A percentile compares a stretch with the other conserved stretches of the same genome.
Conservation (phyloP, 73 alveolate genomes). For the Loxodes magnus region DNA sequence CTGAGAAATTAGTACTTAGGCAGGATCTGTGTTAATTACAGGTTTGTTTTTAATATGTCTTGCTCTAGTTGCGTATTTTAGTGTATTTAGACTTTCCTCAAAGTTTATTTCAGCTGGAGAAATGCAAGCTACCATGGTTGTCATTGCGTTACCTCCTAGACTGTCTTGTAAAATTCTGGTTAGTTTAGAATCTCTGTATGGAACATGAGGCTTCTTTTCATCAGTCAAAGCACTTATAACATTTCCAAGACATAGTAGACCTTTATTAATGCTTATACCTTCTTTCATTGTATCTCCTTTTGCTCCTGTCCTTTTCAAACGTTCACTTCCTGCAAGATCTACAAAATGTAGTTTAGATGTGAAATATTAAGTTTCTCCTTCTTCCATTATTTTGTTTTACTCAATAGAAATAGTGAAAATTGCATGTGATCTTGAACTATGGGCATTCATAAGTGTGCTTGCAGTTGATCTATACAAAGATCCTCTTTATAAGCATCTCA, state of each 20-base stretch:
- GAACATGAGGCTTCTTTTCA: slow-evolving; percentile 74
- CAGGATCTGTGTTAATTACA: slow-evolving; percentile 68
- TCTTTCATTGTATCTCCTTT: slow-evolving; percentile 71
- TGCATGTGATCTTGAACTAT: slow-evolving; percentile 94
- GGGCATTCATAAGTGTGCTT: slow-evolving; percentile 73
- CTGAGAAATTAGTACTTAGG: slow-evolving; percentile 56
- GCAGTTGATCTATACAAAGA: slow-evolving; percentile 75
- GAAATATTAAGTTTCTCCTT: slow-evolving; percentile 50
- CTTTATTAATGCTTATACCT: slow-evolving; percentile 86
- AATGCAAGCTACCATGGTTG: slow-evolving; percentile 91
- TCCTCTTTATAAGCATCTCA: slow-evolving; percentile 74
- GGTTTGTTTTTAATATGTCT: slow-evolving; percentile 85
- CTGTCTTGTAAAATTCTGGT: slow-evolving; percentile 96
- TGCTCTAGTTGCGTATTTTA: slow-evolving; percentile 93
- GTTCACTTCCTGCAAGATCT: slow-evolving; percentile 97
- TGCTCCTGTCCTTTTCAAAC: slow-evolving; percentile 84
- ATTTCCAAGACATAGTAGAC: slow-evolving; percentile 84
- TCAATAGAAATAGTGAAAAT: slow-evolving; percentile 79
- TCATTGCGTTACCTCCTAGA: slow-evolving; percentile 92
- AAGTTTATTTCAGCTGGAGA: slow-evolving; percentile 91
- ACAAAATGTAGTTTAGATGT: slow-evolving; percentile 92
- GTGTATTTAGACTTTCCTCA: slow-evolving; percentile 89
- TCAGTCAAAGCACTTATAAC: slow-evolving; percentile 87
- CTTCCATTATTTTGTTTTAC: slow-evolving; percentile 52
- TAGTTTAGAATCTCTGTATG: slow-evolving; percentile 93